Conservation (phyloP, 345 rosid genomes). For the Pistacia integerrima region DNA sequence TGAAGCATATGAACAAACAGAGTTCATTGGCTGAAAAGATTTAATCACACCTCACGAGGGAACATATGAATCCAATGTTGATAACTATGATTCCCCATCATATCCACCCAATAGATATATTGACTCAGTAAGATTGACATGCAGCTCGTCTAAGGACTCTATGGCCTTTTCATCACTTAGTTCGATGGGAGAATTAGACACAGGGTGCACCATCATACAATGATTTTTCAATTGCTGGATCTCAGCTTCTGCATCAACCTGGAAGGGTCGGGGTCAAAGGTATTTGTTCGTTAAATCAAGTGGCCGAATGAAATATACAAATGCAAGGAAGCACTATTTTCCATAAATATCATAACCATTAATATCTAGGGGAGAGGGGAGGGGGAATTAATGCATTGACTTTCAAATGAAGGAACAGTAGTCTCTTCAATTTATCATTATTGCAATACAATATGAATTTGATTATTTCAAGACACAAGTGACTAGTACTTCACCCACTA, state of each 20-base stretch:
- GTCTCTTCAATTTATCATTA: not conserved
- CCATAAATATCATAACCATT: not conserved
- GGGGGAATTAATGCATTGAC: not conserved
- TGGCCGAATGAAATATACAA: not conserved
- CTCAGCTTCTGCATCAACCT: slow-evolving; percentile 64
- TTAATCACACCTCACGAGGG: slow-evolving; percentile 54
- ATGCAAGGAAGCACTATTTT: not conserved
- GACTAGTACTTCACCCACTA: not conserved
- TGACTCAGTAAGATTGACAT: slow-evolving; percentile 47
- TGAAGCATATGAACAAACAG: slow-evolving; percentile 65
- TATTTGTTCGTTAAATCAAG: not conserved
- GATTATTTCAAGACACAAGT: not conserved
- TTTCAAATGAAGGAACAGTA: not conserved
- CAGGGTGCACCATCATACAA: slow-evolving; percentile 44
- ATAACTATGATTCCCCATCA: slow-evolving; percentile 55
- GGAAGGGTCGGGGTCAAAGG: slow-evolving; percentile 20
- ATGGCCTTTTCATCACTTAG: slow-evolving; percentile 22
- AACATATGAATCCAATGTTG: slow-evolving; percentile 52
- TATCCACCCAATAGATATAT: slow-evolving; percentile 69
- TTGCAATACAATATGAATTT: not conserved
- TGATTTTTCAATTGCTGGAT: slow-evolving; percentile 50
- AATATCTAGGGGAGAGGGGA: no score
- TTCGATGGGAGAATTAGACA: slow-evolving; percentile 27
- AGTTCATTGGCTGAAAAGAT: slow-evolving; percentile 55
- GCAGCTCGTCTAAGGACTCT: slow-evolving; percentile 38